Evolutionary conservation across 805 yeast species (phyloP), one percentile per base, ranked within the genome.

Genomic region (Nakazawaea siamensis): DNA sequence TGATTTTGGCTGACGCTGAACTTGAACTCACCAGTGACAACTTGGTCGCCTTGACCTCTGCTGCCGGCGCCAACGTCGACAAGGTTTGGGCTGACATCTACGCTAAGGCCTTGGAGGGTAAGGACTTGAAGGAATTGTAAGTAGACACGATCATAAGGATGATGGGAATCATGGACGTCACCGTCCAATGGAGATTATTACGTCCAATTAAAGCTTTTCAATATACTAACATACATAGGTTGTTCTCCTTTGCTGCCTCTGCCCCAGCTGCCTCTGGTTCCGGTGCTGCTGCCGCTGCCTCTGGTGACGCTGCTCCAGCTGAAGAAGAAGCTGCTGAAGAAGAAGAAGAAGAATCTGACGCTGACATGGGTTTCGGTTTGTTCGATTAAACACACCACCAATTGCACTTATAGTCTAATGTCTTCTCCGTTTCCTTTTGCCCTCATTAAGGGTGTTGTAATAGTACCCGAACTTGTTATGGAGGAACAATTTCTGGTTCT

Each of bases 1-100:
- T 90, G 68, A 87, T 90, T 73, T 77, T 90, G 68, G 95, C 97
- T 52, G 98, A 90, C 64, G 85, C 97, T 59, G 96, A 86, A 60
- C 71, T 86, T 60, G 96, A 88, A 68, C 76, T 92, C 78, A 41
- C 60, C 39, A 59, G 92, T 52, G 90, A 82, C 65, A 85, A 84
- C 75, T 71, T 85, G 54, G 64, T 76, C 58, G 65, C 92, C 49
- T 67, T 85, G 62, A 68, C 85, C 64, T 58, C 68, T 57, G 84
- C 94, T 53, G 95, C 95, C 52, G 83, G 85, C 63, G 77, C 87
- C 58, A 67, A 73, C 39, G 84, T 81, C 58, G 94, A 83, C 53
- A 61, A 66, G 58, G 75, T 83, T 72, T 84, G 90, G 90, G 82
- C 92, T 56, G 82, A 82, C 57, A 74, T 84, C 53, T 86, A 68